These are phyloP conservation scores for Turnera subulata DNA, from an alignment of 345 rosid genomes.

Conservation along the genomic window DNA sequence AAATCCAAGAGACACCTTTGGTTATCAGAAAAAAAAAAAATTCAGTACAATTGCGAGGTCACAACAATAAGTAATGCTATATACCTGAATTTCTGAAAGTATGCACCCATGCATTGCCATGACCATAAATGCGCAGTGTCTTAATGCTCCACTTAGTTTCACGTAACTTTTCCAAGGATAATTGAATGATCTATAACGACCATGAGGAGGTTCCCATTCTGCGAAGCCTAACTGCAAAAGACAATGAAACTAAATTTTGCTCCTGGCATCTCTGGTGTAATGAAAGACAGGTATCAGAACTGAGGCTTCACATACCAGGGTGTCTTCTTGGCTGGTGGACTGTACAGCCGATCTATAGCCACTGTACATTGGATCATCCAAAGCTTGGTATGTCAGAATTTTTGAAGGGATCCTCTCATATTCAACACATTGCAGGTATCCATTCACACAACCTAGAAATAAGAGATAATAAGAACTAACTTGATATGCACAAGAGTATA, in stretches of 20 bases:
- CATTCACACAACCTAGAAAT: constrained; percentile 70
- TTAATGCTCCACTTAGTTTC: constrained; percentile 71
- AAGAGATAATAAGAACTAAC: not conserved
- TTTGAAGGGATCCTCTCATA: constrained; percentile 85
- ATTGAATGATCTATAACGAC: constrained; percentile 59
- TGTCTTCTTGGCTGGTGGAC: constrained; percentile 78
- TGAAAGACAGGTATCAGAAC: too few species aligned
- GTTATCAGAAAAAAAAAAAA: too few species aligned
- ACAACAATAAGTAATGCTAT: not conserved
- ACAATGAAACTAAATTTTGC: too few species aligned
- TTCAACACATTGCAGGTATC: constrained; percentile 70
- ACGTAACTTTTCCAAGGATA: constrained; percentile 82
- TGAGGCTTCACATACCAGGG: constrained; percentile 41
- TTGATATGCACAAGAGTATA: not conserved
- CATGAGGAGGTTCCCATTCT: constrained; percentile 93
- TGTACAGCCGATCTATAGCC: constrained; percentile 84
- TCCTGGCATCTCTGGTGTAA: too few species aligned
- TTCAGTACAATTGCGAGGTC: too few species aligned
- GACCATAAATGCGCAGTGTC: constrained; percentile 93
- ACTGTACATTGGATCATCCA: constrained; percentile 74
- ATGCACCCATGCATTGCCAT: constrained; percentile 97
- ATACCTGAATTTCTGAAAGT: constrained; percentile 86
- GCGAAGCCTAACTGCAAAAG: constrained; percentile 65
- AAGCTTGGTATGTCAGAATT: constrained; percentile 82
- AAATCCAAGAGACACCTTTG: too few species aligned